Conservation (phyloP, 2,329 filamentous ascomycete genomes). For the Calonectria montana region DNA sequence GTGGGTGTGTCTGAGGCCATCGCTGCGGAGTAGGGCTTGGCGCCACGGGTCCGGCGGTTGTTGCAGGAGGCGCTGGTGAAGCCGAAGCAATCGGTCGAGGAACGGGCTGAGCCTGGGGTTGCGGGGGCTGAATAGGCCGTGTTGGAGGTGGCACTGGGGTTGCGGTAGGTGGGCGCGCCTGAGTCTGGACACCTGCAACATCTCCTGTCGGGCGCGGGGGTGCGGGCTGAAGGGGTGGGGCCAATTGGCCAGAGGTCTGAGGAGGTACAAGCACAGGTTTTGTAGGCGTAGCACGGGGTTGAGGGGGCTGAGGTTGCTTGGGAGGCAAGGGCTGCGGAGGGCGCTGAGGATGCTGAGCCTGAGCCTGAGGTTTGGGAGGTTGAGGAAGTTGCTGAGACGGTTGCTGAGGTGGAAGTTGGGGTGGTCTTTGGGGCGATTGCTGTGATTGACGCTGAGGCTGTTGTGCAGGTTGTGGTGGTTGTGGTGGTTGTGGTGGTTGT, state of each 20-base stretch:
- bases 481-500: constrained; percentile 33
- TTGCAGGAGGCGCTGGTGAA: constrained; percentile 42
- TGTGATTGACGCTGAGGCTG: constrained; percentile 29
- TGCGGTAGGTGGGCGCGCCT: constrained; percentile 45
- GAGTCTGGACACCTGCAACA: constrained; percentile 32
- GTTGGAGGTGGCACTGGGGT: constrained; percentile 50
- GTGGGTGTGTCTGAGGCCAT: constrained; percentile 45
- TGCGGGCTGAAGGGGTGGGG: constrained; percentile 50
- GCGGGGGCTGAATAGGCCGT: constrained; percentile 47
- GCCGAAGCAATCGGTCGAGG: constrained; percentile 49
- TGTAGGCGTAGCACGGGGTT: constrained; percentile 37
- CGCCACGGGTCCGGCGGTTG: constrained; percentile 32
- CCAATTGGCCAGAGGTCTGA: constrained; percentile 50
- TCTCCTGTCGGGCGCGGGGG: constrained; percentile 42
- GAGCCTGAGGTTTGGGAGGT: constrained; percentile 4
- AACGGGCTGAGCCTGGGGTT: constrained; percentile 37
- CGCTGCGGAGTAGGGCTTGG: constrained; percentile 46
- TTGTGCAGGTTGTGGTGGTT: constrained; percentile 29
- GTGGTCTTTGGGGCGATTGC: constrained; percentile 35
- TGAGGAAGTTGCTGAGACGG: constrained; percentile 27
- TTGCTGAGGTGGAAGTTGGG: constrained; percentile 35
- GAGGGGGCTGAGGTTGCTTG: constrained; percentile 17
- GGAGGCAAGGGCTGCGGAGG: constrained; percentile 18
- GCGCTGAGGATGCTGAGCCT: constrained; percentile 32
- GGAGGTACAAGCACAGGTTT: constrained; percentile 49